These are phyloP conservation scores for Fusarium sp. DNA, from an alignment of 2,329 filamentous ascomycete genomes.

Conservation along the genomic window DNA sequence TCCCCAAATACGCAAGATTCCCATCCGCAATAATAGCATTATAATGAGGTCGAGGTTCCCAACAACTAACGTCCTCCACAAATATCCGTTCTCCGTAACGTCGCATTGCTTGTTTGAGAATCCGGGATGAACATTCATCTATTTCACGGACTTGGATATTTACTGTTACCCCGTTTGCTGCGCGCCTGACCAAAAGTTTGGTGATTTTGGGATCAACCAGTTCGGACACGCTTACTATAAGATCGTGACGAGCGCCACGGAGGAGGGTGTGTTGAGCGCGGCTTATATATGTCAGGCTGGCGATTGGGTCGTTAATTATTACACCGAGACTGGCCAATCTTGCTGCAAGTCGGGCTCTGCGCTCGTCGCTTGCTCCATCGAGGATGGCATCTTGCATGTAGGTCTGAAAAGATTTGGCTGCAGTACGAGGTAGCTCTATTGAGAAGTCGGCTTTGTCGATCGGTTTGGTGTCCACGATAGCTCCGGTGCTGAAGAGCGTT, in stretches of 20 bases:
- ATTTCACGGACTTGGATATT: background rate
- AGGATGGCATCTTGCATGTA: constrained; percentile 1
- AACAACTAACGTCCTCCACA: constrained; percentile 7
- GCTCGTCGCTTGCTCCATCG: background rate
- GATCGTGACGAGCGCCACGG: constrained; percentile 1
- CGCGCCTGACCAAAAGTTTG: background rate
- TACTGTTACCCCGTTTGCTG: background rate
- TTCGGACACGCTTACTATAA: background rate
- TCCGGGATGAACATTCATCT: background rate
- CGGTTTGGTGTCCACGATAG: constrained; percentile 1
- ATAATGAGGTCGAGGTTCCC: constrained; percentile 8
- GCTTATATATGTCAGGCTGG: constrained; percentile 15
- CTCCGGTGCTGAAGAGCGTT: background rate
- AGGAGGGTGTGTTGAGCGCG: constrained; percentile 4
- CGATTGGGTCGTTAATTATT: constrained; percentile 1
- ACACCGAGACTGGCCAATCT: background rate
- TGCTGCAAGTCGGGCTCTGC: background rate
- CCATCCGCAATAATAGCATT: constrained; percentile 8
- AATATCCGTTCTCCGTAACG: background rate
- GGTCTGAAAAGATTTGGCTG: background rate
- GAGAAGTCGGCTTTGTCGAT: constrained; percentile 13
- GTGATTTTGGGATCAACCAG: constrained; percentile 3
- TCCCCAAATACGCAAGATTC: background rate
- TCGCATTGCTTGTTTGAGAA: background rate
- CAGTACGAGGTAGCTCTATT: background rate